Evolutionary conservation across 306 rosid genomes (phyloP).

Genomic region (Astragalus membranaceus): DNA sequence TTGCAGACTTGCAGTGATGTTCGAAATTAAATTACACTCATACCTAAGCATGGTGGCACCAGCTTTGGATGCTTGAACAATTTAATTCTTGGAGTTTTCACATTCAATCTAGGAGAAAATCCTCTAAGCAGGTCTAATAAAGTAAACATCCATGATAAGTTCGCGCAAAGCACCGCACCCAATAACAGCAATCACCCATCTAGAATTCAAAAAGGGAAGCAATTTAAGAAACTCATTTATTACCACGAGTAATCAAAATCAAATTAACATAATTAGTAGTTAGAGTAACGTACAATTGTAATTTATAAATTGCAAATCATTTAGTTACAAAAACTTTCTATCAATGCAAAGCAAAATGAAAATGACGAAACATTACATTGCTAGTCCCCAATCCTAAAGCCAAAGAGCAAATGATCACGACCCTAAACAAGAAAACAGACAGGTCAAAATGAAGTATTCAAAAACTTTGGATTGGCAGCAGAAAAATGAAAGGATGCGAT

Average conservation of each 20-base stretch:
- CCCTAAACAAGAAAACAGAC: slow-evolving; percentile 66
- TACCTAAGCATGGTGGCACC: slow-evolving; percentile 16
- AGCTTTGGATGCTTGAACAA: slow-evolving; percentile 23
- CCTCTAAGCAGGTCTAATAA: slow-evolving; percentile 40
- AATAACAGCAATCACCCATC: slow-evolving; percentile 82
- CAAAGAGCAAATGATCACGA: slow-evolving; percentile 59
- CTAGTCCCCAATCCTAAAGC: slow-evolving; percentile 55
- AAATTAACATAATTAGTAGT: background rate
- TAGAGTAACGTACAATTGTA: background rate
- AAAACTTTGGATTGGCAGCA: background rate
- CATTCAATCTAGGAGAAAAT: slow-evolving; percentile 17
- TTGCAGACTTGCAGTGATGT: background rate
- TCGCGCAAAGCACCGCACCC: slow-evolving; percentile 53
- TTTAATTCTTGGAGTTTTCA: slow-evolving; percentile 13
- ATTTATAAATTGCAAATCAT: slow-evolving; percentile 1
- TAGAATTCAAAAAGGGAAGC: slow-evolving; percentile 48
- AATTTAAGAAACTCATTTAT: slow-evolving; percentile 16
- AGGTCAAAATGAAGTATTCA: slow-evolving; percentile 33
- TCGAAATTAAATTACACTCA: background rate
- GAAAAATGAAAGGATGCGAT: background rate
- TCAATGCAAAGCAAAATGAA: slow-evolving; percentile 23
- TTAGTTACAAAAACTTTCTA: slow-evolving; percentile 10
- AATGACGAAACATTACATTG: slow-evolving; percentile 34
- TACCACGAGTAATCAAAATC: slow-evolving; percentile 11
- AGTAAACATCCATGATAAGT: slow-evolving; percentile 51